These are phyloP conservation scores for Kwoniella sp. DNA, from an alignment of 768 basidiomycete genomes.

Conservation along the genomic window DNA sequence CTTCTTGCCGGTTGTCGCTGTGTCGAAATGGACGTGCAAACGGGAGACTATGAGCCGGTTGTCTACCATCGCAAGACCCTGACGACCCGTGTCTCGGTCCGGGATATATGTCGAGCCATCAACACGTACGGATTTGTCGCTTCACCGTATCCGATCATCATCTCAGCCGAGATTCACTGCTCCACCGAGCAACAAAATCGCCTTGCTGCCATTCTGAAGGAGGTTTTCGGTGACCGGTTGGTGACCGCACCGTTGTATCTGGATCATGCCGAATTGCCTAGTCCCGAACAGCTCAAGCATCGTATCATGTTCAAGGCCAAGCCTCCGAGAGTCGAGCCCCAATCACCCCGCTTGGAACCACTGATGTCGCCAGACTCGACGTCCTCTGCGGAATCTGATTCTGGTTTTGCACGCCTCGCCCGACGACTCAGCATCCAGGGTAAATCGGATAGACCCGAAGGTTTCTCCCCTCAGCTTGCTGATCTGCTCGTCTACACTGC, in stretches of 20 bases:
- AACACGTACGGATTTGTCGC: conserved; percentile 82
- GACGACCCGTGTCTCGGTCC: conserved; percentile 73
- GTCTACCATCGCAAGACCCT: conserved; percentile 87
- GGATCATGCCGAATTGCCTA: conserved; percentile 61
- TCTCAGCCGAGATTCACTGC: conserved; percentile 90
- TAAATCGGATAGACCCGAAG: conserved; percentile 19
- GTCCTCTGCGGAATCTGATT: conserved; percentile 34
- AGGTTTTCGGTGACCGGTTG: conserved; percentile 59
- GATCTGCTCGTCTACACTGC: conserved; percentile 85
- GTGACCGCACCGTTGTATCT: conserved; percentile 54
- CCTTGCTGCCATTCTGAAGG: conserved; percentile 68
- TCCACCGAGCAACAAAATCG: conserved; percentile 70
- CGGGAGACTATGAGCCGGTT: conserved; percentile 77
- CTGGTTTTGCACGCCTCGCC: conserved; percentile 27
- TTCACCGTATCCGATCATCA: conserved; percentile 85
- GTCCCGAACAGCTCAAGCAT: conserved; percentile 74
- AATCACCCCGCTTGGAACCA: conserved; percentile 10
- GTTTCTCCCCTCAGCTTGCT: conserved; percentile 63
- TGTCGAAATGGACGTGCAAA: conserved; percentile 89
- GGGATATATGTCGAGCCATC: conserved; percentile 78
- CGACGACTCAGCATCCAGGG: conserved; percentile 27
- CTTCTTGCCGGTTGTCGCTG: conserved; percentile 85
- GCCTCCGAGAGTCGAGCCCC: conserved; percentile 15
- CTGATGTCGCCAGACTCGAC: conserved; percentile 20
- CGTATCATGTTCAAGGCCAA: conserved; percentile 70